Conservation (phyloP, 1,284 basidiomycete species). For the Schizophyllum commune region DNA sequence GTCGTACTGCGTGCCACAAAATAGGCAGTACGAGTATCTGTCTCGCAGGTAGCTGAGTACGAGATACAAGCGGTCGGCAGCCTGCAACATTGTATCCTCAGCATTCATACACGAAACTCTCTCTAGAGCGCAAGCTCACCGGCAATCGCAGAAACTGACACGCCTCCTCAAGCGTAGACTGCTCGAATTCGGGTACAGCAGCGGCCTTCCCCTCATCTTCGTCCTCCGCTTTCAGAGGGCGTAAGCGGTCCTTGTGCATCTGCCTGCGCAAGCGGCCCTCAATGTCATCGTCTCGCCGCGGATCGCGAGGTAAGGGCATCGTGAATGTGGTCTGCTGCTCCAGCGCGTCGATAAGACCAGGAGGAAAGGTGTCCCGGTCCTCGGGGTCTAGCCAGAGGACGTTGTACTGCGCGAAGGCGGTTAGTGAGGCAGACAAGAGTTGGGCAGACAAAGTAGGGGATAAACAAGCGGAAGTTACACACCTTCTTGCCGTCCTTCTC, state of each 20-base stretch:
- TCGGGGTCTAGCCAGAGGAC: slow-evolving; percentile 67
- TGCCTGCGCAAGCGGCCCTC: slow-evolving; percentile 44
- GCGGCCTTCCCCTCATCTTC: slow-evolving; percentile 20
- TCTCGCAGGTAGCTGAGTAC: slow-evolving; percentile 69
- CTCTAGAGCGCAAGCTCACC: slow-evolving; percentile 42
- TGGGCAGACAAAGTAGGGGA: too few relatives aligned
- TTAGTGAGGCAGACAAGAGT: slow-evolving; percentile 3
- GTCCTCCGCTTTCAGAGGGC: slow-evolving; percentile 32
- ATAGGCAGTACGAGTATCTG: slow-evolving; percentile 74
- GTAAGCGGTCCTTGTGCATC: slow-evolving; percentile 64
- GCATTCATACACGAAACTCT: too few relatives aligned
- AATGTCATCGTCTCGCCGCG: slow-evolving; percentile 16
- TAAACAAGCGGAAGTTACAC: slow-evolving; percentile 15
- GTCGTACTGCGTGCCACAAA: slow-evolving; percentile 76
- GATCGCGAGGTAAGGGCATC: slow-evolving; percentile 18
- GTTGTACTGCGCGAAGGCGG: slow-evolving; percentile 50
- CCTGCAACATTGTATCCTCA: too few relatives aligned
- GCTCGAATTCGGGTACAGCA: slow-evolving; percentile 30
- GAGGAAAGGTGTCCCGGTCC: slow-evolving; percentile 56
- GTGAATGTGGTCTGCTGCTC: slow-evolving; percentile 25
- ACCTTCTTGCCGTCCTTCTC: slow-evolving; percentile 62
- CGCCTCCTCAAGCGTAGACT: slow-evolving; percentile 57
- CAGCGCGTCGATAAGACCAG: slow-evolving; percentile 52
- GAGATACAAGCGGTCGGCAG: slow-evolving; percentile 57
- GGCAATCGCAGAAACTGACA: slow-evolving; percentile 58